Percentiles rank a stretch among this genome's conserved stretches.
Evolutionary conservation across 768 basidiomycete species (phyloP).

Genomic region (Boletus rubroflammeus): DNA sequence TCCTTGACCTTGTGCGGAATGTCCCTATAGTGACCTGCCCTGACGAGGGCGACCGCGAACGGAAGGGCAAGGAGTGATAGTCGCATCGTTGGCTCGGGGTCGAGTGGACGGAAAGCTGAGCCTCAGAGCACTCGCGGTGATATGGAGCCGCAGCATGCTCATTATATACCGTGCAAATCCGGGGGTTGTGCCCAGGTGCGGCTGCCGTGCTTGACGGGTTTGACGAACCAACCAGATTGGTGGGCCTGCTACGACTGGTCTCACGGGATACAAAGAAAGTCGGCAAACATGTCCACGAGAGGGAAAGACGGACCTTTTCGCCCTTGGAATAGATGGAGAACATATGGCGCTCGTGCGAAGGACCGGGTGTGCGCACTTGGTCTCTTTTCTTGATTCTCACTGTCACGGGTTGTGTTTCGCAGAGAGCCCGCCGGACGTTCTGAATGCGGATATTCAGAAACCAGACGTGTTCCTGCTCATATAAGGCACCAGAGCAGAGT

Average conservation of each 20-base stretch:
- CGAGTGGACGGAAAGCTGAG: neutral
- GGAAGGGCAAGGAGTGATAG: conserved; percentile 10
- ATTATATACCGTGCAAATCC: conserved; percentile 10
- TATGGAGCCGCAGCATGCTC: neutral
- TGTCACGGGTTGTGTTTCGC: neutral
- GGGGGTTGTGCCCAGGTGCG: neutral
- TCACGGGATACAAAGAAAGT: neutral
- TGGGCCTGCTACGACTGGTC: neutral
- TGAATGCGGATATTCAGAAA: neutral
- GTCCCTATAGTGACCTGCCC: conserved; percentile 7
- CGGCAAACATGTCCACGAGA: neutral
- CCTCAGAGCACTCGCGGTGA: neutral
- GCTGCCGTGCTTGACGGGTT: too few species aligned
- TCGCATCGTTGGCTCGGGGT: conserved; percentile 7
- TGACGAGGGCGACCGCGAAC: conserved; percentile 11
- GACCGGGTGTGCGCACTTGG: neutral
- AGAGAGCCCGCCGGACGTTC: neutral
- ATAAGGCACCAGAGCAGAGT: neutral
- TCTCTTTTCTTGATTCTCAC: neutral
- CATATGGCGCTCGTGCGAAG: neutral
- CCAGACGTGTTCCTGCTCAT: neutral
- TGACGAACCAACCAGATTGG: neutral
- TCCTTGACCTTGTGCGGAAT: conserved; percentile 44
- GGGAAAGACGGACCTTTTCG: neutral
- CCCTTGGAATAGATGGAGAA: conserved; percentile 1